Base-by-base conservation (phyloP, 2,329 filamentous ascomycete genomes). In the Fusarium avenaceum region DNA sequence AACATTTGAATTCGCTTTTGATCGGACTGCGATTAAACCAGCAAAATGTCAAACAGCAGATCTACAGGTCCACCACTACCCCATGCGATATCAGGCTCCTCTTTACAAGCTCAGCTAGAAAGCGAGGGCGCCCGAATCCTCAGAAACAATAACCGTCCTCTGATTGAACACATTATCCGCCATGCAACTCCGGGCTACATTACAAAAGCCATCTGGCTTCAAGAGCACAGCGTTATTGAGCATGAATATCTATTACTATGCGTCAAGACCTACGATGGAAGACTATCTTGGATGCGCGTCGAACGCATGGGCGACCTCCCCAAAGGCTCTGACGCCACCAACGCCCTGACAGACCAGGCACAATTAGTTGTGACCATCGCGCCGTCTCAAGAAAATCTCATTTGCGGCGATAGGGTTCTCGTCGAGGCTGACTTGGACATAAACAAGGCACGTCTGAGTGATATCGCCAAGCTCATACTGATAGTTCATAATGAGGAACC, bases 351-450 rank as follows among this genome's bases (percentile, higher is more conserved):
- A 11, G 19, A 52, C 38, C 26, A 52, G 26, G 49, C 49, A 24
- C 49, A 52, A 19, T 52, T 52, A 4, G n/a, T 52, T 43, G 38
- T 52, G 6, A 52, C 49, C 10, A 32, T 52, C 4, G 49, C 49
- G 10, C 49, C 49, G 0, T 33, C 38, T 3, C 19, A 38, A 24
- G 49, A 52, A 4, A 52, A 11, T 4, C 38, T 52, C 9, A 10
- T 52, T 24, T 52, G 38, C 7, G 26, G 38, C 1, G 49, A 52
- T n/a, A 52, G 6, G 1, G 4, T 52, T 11, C 26, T 52, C 4
- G 11, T 4, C 2, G 49, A 52, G 49, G 49, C 49, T 33, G 49
- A 52, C 3, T 10, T 52, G 19, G 49, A 52, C 15, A 2, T 10
- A 0, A 52, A 52, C 19, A 32, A 42, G 5, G 49, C 49, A 33